Evolutionary conservation across 495 filamentous ascomycete species (phyloP).

Genomic region (Penicillium soppii): DNA sequence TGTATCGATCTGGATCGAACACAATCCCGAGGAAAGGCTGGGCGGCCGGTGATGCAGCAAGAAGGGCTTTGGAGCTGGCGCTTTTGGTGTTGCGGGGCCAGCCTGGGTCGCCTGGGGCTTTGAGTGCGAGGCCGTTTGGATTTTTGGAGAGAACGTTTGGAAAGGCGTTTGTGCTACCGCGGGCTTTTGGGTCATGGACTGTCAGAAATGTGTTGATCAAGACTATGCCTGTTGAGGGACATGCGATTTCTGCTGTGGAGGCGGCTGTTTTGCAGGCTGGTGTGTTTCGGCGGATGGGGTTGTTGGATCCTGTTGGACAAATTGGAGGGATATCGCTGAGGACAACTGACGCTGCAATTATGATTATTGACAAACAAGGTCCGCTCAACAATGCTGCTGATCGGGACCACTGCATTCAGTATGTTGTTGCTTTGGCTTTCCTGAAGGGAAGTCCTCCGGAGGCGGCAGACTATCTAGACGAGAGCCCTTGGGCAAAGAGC

Average conservation of each 20-base stretch:
- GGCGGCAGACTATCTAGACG: constrained; percentile 35
- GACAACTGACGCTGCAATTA: constrained; percentile 32
- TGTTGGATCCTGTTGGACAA: constrained; percentile 11
- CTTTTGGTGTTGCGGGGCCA: constrained; percentile 32
- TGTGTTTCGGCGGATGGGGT: constrained; percentile 4
- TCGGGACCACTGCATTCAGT: constrained; percentile 48
- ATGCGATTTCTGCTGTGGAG: constrained; percentile 39
- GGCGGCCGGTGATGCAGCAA: constrained; percentile 46
- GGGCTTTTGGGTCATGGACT: constrained; percentile 30
- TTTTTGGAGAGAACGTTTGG: constrained; percentile 34
- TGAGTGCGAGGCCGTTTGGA: constrained; percentile 37
- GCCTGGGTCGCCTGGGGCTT: constrained; percentile 30
- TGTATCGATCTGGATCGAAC: constrained; percentile 34
- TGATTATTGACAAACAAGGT: constrained; percentile 44
- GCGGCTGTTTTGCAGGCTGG: constrained; percentile 25
- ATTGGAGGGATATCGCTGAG: constrained; percentile 32
- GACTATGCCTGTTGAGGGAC: constrained; percentile 37
- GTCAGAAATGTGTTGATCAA: constrained; percentile 43
- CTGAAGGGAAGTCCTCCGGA: constrained; percentile 34
- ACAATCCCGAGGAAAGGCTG: constrained; percentile 46
- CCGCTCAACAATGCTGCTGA: constrained; percentile 41
- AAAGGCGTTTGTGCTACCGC: constrained; percentile 26
- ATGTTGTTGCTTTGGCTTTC: constrained; percentile 38
- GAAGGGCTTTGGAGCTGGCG: constrained; percentile 44
- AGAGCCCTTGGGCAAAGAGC: constrained; percentile 31